Conservation (phyloP, 1,139 yeast species). For the Entelexis paramagnoliae region DNA sequence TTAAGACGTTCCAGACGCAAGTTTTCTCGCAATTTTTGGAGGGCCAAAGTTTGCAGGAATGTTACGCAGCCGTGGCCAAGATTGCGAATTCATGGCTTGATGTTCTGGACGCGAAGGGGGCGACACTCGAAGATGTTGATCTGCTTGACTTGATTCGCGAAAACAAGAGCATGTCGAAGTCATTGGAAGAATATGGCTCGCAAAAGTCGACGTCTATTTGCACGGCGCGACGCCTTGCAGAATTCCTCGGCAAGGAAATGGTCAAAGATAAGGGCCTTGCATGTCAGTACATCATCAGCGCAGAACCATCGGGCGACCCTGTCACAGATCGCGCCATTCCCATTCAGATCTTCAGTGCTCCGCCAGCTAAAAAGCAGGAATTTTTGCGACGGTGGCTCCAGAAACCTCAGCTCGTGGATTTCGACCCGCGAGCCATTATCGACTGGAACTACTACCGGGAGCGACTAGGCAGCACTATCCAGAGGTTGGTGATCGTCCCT, state of each 20-base stretch:
- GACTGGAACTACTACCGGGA: constrained; percentile 94
- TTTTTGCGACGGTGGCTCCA: constrained; percentile 80
- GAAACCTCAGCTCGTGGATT: constrained; percentile 54
- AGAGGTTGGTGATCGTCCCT: constrained; percentile 91
- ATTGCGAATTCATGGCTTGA: constrained; percentile 97
- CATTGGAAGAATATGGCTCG: constrained; percentile 75
- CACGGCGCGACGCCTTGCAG: constrained; percentile 87
- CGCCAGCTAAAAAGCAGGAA: constrained; percentile 45
- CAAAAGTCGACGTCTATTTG: constrained; percentile 95
- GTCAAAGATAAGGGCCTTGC: constrained; percentile 94
- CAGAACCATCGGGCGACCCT: constrained; percentile 74
- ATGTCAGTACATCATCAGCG: constrained; percentile 85
- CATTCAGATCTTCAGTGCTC: constrained; percentile 88
- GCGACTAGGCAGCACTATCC: constrained; percentile 84
- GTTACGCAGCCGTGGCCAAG: constrained; percentile 80
- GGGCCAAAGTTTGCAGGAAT: constrained; percentile 64
- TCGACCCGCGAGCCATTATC: constrained; percentile 78
- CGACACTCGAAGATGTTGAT: constrained; percentile 86
- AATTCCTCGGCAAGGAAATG: constrained; percentile 95
- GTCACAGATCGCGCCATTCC: constrained; percentile 96
- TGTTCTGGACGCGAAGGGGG: constrained; percentile 79
- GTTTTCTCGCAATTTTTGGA: constrained; percentile 83
- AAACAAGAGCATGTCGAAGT: constrained; percentile 88
- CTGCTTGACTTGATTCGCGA: constrained; percentile 91
- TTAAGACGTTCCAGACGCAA: constrained; percentile 91